phyloP scores from a whole-genome alignment of 768 basidiomycete species.

The Paxillus involutus region DNA sequence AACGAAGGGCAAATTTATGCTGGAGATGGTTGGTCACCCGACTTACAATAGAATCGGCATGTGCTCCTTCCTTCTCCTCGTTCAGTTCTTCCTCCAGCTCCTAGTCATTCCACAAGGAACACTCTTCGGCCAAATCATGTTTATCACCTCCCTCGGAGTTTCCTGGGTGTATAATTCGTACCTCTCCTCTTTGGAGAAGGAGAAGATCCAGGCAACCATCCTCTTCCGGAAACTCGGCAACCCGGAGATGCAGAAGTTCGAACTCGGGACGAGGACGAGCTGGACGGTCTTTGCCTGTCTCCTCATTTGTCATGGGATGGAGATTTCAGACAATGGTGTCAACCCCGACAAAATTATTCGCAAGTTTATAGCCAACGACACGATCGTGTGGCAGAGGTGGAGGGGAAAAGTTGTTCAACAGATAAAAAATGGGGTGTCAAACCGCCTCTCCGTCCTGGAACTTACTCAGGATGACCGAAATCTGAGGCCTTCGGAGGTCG shows the following conservation, averaged over 20 bases:
- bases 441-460: background rate
- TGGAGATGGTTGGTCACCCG: constrained; percentile 15
- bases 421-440: constrained; percentile 6
- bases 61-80: constrained; percentile 30
- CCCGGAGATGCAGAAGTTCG: constrained; percentile 18
- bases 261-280: constrained; percentile 21
- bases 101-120: constrained; percentile 34
- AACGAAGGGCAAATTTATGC: constrained; percentile 30
- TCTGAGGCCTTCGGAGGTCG: constrained; percentile 3
- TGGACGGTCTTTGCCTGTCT: constrained; percentile 25
- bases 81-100: constrained; percentile 34
- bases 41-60: constrained; percentile 23
- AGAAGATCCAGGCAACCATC: constrained; percentile 24
- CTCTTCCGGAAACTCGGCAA: constrained; percentile 14
- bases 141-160: constrained; percentile 28
- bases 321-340: background rate
- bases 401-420: constrained; percentile 20
- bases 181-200: constrained; percentile 37
- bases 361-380: constrained; percentile 23
- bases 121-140: constrained; percentile 37
- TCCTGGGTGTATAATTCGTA: constrained; percentile 38
- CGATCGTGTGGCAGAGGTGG: constrained; percentile 24
- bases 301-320: constrained; percentile 23
- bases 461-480: constrained; percentile 7
- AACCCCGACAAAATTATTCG: constrained; percentile 17